Percentiles rank a stretch among this genome's conserved stretches.
Evolutionary conservation across 2,329 filamentous ascomycete genomes (phyloP).

Genomic region (Xylariaceae sp.): DNA sequence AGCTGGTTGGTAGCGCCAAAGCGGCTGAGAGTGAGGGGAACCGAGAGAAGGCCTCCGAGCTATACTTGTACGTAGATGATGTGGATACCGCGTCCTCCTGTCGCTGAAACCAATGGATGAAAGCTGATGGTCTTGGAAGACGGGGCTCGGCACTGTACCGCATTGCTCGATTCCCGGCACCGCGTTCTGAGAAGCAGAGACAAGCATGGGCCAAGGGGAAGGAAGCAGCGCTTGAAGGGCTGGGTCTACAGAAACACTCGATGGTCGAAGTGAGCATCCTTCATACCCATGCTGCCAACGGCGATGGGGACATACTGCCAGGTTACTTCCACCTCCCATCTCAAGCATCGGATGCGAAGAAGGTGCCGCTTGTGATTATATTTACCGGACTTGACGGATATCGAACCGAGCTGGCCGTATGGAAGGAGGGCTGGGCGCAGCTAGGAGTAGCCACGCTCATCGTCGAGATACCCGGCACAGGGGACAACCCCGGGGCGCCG

Average conservation of each 20-base stretch:
- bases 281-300: conserved; percentile 17
- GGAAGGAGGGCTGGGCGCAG: conserved; percentile 29
- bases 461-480: conserved; percentile 54
- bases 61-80: conserved; percentile 24
- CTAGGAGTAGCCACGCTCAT: conserved; percentile 45
- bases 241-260: conserved; percentile 22
- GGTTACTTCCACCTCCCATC: conserved; percentile 26
- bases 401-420: conserved; percentile 30
- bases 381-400: conserved; percentile 26
- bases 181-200: conserved; percentile 25
- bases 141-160: conserved; percentile 30
- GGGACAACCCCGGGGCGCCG: conserved; percentile 47
- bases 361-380: conserved; percentile 23
- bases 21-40: conserved; percentile 17
- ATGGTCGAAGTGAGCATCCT: conserved; percentile 26
- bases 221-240: conserved; percentile 23
- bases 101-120: background rate
- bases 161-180: conserved; percentile 30
- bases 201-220: conserved; percentile 27
- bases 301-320: conserved; percentile 21
- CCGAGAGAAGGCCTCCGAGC: conserved; percentile 25
- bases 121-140: conserved; percentile 7
- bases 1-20: conserved; percentile 19
- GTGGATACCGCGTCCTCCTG: no score
- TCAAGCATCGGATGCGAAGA: conserved; percentile 9